Evolutionary conservation across 73 alveolate genomes (phyloP).

Genomic region (Uronychia binucleata): DNA sequence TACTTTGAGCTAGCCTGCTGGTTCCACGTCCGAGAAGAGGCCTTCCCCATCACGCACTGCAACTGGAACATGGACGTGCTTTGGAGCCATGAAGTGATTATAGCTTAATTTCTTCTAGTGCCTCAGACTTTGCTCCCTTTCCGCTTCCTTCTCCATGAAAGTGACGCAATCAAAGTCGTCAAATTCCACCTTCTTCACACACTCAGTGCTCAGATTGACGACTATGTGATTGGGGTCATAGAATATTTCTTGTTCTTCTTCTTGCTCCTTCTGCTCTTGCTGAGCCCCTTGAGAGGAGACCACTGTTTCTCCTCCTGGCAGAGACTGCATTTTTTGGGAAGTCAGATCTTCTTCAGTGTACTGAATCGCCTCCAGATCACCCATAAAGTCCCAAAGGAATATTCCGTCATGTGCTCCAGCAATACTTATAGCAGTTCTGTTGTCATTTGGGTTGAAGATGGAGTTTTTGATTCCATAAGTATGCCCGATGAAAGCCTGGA

Average conservation of each 20-base stretch:
- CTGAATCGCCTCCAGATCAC: slow-evolving; percentile 58
- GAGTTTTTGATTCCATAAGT: slow-evolving; percentile 72
- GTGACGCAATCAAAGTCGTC: slow-evolving; percentile 6
- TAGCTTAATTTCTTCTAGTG: slow-evolving; percentile 17
- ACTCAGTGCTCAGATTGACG: neutral
- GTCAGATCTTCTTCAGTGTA: slow-evolving; percentile 13
- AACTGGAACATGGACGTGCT: slow-evolving; percentile 12
- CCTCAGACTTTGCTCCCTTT: slow-evolving; percentile 1
- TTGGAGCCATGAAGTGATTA: slow-evolving; percentile 17
- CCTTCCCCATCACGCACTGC: slow-evolving; percentile 33
- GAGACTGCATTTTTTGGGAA: neutral
- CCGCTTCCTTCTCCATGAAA: neutral
- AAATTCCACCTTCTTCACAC: neutral
- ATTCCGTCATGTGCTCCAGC: slow-evolving; percentile 87
- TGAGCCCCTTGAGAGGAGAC: slow-evolving; percentile 27
- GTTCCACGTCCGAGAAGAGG: slow-evolving; percentile 51
- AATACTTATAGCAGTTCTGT: slow-evolving; percentile 66
- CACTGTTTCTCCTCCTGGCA: neutral
- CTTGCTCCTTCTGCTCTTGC: slow-evolving; percentile 18
- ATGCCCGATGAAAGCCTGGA: slow-evolving; percentile 91
- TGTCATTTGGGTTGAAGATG: slow-evolving; percentile 74
- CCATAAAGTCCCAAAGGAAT: slow-evolving; percentile 83
- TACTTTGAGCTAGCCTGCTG: slow-evolving; percentile 27
- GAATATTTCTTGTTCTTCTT: neutral
- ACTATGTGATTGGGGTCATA: neutral